Evolutionary conservation across 2,329 filamentous ascomycete genomes (phyloP), one percentile per base, ranked within the genome.

Genomic region (Talaromyces sp.): DNA sequence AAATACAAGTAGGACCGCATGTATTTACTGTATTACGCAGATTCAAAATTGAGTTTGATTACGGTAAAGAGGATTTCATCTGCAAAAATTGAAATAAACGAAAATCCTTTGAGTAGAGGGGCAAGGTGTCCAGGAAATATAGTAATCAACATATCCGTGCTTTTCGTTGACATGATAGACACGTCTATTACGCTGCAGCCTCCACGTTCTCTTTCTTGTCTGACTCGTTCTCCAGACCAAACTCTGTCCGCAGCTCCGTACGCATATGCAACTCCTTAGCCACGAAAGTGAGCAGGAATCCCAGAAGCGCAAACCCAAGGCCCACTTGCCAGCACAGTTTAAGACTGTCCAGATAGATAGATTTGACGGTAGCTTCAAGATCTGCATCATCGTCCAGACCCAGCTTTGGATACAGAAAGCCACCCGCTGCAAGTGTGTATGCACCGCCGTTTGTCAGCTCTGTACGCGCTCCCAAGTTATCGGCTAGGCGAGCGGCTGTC

Each of bases 381-480:
- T 27, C 45, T 47, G 39, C 3, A 31, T 39, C 25, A 5, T n/a
- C 3, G 15, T 47, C 57, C n/a, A 60, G 41, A 9, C 27, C 39
- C 15, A 60, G 37, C 15, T 17, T 39, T 10, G 57, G 25, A n/a
- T 60, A 60, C n/a, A 60, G 17, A 9, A 33, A 60, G 3, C 57
- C 57, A 19, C 57, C 19, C 5, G 57, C 57, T 10, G 57, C 39
- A 3, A 62, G 17, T 15, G 33, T 54, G 27, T 54, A 62, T 1
- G 37, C 47, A 7, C 60, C 47, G 10, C 54, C 19, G 50, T 66
- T 15, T 67, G 67, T 43, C 68, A 56, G 8, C 50, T 7, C 7
- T 7, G 10, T n/a, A 19, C n/a, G 31, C 22, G 47, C 47, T 19
- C 7, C 27, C 27, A 1, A 31, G 27, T 31, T 31, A 6, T 31